Evolutionary conservation across 257 asterid genomes (phyloP).

Genomic region (Solanum medicagineum): DNA sequence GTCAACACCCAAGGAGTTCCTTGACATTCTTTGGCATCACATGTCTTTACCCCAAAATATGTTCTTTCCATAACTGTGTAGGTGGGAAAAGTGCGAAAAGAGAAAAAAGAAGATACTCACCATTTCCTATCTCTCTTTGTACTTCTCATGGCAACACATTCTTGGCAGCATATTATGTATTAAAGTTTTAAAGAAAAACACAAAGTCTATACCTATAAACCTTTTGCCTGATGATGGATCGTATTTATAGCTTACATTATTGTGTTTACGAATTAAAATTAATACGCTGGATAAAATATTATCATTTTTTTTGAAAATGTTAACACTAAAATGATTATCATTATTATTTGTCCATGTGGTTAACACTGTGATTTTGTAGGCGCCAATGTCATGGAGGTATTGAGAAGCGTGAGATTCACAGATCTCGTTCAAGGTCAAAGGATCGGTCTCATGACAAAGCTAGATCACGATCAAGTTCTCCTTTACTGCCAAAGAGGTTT

Average conservation of each 20-base stretch:
- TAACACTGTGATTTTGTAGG: slow-evolving; percentile 12
- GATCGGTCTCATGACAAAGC: slow-evolving; percentile 17
- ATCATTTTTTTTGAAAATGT: neutral
- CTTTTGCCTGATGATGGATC: neutral
- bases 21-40: neutral
- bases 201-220: neutral
- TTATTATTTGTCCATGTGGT: neutral
- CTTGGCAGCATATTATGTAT: neutral
- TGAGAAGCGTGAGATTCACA: slow-evolving; percentile 19
- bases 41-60: neutral
- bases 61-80: neutral
- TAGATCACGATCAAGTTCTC: slow-evolving; percentile 10
- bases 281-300: neutral
- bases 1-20: neutral
- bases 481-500: slow-evolving; percentile 16
- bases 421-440: slow-evolving; percentile 35
- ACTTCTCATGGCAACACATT: neutral
- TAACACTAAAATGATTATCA: neutral
- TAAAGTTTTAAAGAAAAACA: neutral
- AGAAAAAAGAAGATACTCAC: neutral
- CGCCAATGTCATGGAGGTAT: slow-evolving; percentile 20
- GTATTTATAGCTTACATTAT: neutral
- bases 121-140: neutral
- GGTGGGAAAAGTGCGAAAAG: neutral
- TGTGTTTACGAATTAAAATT: neutral